phyloP scores from a whole-genome alignment of 331 rosid species.

The Prunus yedoensis region DNA sequence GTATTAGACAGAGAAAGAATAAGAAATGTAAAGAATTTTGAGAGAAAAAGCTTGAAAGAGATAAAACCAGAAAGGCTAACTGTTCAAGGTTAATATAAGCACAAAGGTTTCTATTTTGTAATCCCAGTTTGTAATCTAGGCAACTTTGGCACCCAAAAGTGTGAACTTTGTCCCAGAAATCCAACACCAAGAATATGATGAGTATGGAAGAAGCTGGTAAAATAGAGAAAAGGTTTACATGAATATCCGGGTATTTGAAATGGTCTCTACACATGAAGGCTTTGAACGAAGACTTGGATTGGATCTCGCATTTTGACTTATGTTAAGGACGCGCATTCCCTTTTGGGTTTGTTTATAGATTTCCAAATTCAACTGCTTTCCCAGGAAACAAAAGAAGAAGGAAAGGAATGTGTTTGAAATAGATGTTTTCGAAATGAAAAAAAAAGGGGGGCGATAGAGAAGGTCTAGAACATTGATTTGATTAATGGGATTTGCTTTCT shows the following conservation, averaged over 20 bases:
- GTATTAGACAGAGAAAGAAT: constrained; percentile 11
- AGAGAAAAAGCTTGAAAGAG: neutral
- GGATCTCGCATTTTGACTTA: constrained; percentile 53
- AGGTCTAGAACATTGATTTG: neutral
- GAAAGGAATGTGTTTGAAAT: neutral
- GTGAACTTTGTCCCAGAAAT: neutral
- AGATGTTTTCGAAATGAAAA: neutral
- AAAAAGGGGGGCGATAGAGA: neutral
- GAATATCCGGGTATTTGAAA: constrained; percentile 22
- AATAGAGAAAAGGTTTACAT: neutral
- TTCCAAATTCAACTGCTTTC: constrained; percentile 30
- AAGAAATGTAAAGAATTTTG: neutral
- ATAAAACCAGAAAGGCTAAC: neutral
- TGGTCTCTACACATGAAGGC: constrained; percentile 9
- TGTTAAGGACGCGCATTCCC: constrained; percentile 40
- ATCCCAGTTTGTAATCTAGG: neutral
- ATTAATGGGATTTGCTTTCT: neutral
- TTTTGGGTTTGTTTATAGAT: neutral
- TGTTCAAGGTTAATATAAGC: neutral
- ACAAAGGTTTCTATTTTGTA: neutral
- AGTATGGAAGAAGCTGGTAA: constrained; percentile 6
- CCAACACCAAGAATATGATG: constrained; percentile 1
- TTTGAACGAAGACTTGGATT: constrained; percentile 29
- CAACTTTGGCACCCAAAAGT: neutral
- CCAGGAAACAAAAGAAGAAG: constrained; percentile 12